Base-by-base conservation (phyloP, 2,329 filamentous ascomycete genomes). In the Elsinoe arachidis region DNA sequence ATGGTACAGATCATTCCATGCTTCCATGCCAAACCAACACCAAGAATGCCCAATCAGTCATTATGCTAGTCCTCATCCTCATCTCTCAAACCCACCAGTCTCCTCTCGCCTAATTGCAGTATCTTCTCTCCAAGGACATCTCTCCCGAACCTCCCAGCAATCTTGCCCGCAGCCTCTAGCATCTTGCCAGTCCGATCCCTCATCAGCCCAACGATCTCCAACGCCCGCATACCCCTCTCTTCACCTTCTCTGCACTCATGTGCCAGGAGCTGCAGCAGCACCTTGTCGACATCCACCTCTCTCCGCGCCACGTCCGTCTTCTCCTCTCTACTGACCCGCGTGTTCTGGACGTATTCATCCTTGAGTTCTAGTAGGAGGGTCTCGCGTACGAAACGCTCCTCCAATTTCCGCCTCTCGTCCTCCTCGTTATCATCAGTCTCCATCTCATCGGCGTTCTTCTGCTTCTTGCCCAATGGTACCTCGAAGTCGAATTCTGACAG, bases 401-500 rank as follows among this genome's bases (percentile, higher is more conserved):
- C 89, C 9, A 96, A 81, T 53, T 79, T 80, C 58, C 78, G 77
- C 35, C 80, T 74, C 43, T 56, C 54, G 15, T 49, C 41, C 14
- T 56, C 39, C 17, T 33, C 54, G 15, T 34, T 39, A 65, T 87
- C 83, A 1, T 72, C 67, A 21, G 23, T 37, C 10, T 56, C 62
- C 61, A 56, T 56, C 12, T 43, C 54, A 21, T 56, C 38, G 5
- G 26, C 14, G 19, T 56, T 30, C 39, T 49, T 49, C 41, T 35
- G 66, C 68, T 69, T 69, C 66, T 69, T 74, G 0, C 77, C 74
- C 34, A 96, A 76, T 0, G 95, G 93, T 15, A 99, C 81, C 43
- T 86, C 83, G 69, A 99, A 95, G 51, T 90, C 88, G 68, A 99
- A 99, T 70, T 99, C 93, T 41, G 86, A 91, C 35, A 99, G 84